Base-by-base conservation (phyloP, 371 early-diverging fungal genomes). In the Mucor indicus region DNA sequence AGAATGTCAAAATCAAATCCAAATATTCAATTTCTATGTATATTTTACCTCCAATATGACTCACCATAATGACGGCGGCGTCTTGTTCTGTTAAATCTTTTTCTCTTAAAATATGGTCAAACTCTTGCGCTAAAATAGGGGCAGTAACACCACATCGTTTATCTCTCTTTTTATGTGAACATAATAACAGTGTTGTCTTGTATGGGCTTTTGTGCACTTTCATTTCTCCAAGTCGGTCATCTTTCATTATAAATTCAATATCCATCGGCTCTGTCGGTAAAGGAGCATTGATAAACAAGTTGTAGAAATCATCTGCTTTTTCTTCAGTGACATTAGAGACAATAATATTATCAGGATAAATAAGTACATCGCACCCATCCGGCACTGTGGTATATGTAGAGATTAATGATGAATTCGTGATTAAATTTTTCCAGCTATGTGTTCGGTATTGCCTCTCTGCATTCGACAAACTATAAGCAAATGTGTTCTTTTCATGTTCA, bases 71-170 rank as follows among this genome's bases (percentile, higher is more conserved):
- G 17, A 84, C 72, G 2, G 50, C 52, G 2, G 60, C 50, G 37
- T 53, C 68, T 11, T 65, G 60, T 44, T 76, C 77, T 44, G 30
- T 23, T 20, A 85, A 41, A 12, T 77, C 77, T 53, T 76, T 70
- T 25, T 77, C 75, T 40, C 70, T 49, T 30, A 81, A 42, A 16
- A 75, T 64, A 17, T 65, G 66, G 17, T 69, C 64, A 49, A 89
- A 81, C 61, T 85, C 85, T 19, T 80, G 66, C 7, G 77, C 70
- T 41, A 89, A 68, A 40, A 86, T 60, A 0, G 86, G 85, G 0
- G 85, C 90, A 0, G 84, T 74, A 9, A 85, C 70, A 19, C 87
- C 86, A 53, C 90, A 89, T 8, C 87, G 69, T 61, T 87, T 87
- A 53, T 89, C 90, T 38, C 90, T 60, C 46, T 79, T 79, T 48